Evolutionary conservation across 768 basidiomycete genomes (phyloP), one percentile per base, ranked within the genome.

Genomic region (Mycena polygramma): DNA sequence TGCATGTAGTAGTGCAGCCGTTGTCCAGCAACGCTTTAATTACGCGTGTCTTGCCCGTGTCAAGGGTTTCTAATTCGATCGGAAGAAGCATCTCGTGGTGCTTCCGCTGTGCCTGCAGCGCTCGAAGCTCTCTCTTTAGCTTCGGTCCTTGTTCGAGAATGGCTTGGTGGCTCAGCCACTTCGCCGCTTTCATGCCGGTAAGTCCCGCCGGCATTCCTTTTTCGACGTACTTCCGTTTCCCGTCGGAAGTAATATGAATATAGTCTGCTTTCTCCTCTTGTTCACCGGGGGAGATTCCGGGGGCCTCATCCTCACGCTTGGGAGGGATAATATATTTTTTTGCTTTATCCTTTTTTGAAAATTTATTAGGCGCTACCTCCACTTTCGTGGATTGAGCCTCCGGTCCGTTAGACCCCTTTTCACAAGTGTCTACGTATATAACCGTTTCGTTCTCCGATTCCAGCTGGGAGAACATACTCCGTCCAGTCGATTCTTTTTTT

Each of bases 1-100:
- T 66, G 54, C 64, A 57, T 17, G 64, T 66, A 37, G 64, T 35
- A 20, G 64, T 66, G 24, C 64, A 66, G 4, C 64, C 64, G 24
- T 55, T 57, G 35, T 66, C 64, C 2, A 66, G 64, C 13, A 66
- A 41, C 5, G 53, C 64, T 11, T 57, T 55, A 17, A 66, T 20
- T 19, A 43, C 9, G 26, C 64, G 64, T 11, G 41, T 43, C 36
- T 57, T 66, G 9, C 64, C 64, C 6, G 54, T 66, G 53, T 66
- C 55, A 15, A 57, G 35, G 11, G 45, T 35, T 7, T 24, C 46
- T 8, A 66, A 20, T 35, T 9, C 37, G n/a, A 63, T 37, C 5
- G 62, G 51, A 11, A 63, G 51, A 63, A 14, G 22, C 60, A 51
- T 52, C 37, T 62, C 22, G 14, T 62, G 35, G 7, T 39, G 60